phyloP scores from a whole-genome alignment of 2,329 filamentous ascomycete species.

The Aspergillus brasiliensis region DNA sequence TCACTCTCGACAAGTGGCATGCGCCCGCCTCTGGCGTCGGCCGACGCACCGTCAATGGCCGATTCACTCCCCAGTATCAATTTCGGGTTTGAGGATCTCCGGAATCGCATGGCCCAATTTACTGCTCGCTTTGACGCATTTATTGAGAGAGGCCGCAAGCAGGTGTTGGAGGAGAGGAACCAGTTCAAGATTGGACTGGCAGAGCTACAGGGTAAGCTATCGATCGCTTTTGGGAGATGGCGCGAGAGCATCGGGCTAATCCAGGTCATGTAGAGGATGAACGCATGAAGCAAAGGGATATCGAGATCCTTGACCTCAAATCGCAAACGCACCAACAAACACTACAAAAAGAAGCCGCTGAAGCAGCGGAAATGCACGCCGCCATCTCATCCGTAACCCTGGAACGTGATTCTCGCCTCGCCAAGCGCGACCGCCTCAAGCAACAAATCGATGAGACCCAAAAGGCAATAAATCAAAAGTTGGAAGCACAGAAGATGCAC shows the following conservation, averaged over 20 bases:
- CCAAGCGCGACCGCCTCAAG: constrained; percentile 58
- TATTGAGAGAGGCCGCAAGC: constrained; percentile 86
- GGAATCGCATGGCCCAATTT: constrained; percentile 92
- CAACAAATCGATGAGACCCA: constrained; percentile 56
- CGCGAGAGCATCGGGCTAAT: constrained; percentile 3
- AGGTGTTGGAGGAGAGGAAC: constrained; percentile 89
- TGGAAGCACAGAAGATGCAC: constrained; percentile 50
- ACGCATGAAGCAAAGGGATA: constrained; percentile 82
- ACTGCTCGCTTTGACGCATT: constrained; percentile 89
- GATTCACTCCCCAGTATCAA: constrained; percentile 81
- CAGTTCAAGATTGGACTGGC: constrained; percentile 88
- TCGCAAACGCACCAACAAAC: constrained; percentile 58
- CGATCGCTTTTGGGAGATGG: background rate
- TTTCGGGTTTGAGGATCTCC: constrained; percentile 94
- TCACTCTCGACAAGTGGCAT: constrained; percentile 58
- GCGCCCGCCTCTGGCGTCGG: constrained; percentile 53
- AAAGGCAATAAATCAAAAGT: constrained; percentile 47
- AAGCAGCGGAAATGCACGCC: constrained; percentile 63
- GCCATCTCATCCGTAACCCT: constrained; percentile 59
- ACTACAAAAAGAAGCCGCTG: constrained; percentile 61
- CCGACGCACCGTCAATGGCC: constrained; percentile 61
- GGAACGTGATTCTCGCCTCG: constrained; percentile 58
- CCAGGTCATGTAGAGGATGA: constrained; percentile 70
- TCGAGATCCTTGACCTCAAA: constrained; percentile 70
- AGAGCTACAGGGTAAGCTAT: constrained; percentile 75